phyloP scores from a whole-genome alignment of 768 basidiomycete genomes.

The Nevesoporus exiguus region DNA sequence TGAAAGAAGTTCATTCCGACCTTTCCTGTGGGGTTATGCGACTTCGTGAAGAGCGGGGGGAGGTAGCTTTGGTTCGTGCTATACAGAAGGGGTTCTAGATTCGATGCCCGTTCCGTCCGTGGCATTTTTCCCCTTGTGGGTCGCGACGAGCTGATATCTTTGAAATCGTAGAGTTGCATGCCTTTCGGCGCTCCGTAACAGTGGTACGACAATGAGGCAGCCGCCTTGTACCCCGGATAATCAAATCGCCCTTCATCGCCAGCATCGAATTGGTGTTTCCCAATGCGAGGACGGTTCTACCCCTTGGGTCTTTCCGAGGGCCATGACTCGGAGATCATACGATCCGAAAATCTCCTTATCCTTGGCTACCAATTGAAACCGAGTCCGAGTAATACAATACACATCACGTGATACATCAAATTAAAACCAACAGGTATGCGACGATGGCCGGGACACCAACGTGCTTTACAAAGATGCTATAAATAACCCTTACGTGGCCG shows the following conservation, averaged over 20 bases:
- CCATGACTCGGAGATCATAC: no score
- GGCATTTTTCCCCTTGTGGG: neutral
- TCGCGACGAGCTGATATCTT: neutral
- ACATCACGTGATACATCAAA: neutral
- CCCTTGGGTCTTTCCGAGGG: neutral
- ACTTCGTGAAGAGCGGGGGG: neutral
- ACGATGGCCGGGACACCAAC: neutral
- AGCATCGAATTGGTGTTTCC: neutral
- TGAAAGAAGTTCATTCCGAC: neutral
- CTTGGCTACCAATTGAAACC: neutral
- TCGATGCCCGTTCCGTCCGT: neutral
- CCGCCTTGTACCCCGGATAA: neutral
- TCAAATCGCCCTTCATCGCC: neutral
- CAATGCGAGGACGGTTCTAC: neutral
- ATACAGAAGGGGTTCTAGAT: neutral
- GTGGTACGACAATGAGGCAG: neutral
- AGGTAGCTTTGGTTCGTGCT: neutral
- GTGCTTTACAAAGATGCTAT: neutral
- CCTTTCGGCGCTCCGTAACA: neutral
- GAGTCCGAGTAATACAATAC: neutral
- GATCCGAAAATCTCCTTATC: neutral
- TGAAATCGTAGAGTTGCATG: neutral
- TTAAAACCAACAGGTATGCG: neutral
- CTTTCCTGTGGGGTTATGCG: neutral
- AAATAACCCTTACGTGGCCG: conserved; percentile 11